Conservation (phyloP, 2,329 filamentous ascomycete species). For the Mycosphaerella sp. region DNA sequence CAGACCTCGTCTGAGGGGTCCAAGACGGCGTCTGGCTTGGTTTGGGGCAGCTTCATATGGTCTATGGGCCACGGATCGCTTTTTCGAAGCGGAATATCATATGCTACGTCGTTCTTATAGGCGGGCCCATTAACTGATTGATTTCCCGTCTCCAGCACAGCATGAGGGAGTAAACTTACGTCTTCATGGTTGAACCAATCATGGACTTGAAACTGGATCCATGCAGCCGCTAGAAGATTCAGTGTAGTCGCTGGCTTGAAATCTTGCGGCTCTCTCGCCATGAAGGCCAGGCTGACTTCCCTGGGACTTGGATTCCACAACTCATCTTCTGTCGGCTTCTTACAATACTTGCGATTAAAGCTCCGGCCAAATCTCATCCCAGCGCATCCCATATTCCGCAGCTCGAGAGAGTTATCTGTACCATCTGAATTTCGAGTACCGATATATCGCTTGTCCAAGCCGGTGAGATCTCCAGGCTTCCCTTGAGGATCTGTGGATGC, state of each 20-base stretch:
- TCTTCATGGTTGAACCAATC: slow-evolving; percentile 32
- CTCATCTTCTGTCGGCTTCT: slow-evolving; percentile 39
- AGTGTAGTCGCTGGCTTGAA: slow-evolving; percentile 44
- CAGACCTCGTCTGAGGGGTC: slow-evolving; percentile 35
- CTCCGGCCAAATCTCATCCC: slow-evolving; percentile 45
- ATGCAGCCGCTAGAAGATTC: slow-evolving; percentile 45
- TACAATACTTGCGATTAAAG: slow-evolving; percentile 36
- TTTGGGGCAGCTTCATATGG: slow-evolving; percentile 37
- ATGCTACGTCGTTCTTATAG: neutral
- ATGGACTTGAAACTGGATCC: slow-evolving; percentile 48
- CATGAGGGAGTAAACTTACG: neutral
- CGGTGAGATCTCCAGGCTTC: slow-evolving; percentile 27
- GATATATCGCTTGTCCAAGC: slow-evolving; percentile 33
- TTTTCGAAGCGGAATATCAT: slow-evolving; percentile 11
- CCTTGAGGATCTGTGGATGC: slow-evolving; percentile 37
- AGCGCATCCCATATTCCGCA: slow-evolving; percentile 42
- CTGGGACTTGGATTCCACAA: slow-evolving; percentile 43
- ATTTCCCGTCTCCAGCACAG: neutral
- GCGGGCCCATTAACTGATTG: neutral
- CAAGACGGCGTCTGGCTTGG: slow-evolving; percentile 34
- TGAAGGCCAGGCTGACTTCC: slow-evolving; percentile 39
- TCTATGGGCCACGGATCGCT: slow-evolving; percentile 23
- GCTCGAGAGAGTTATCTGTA: slow-evolving; percentile 39
- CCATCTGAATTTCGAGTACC: slow-evolving; percentile 42
- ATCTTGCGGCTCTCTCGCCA: slow-evolving; percentile 35